Base-by-base conservation (phyloP, 805 yeast species). In the Maudiozyma saulgeensis region DNA sequence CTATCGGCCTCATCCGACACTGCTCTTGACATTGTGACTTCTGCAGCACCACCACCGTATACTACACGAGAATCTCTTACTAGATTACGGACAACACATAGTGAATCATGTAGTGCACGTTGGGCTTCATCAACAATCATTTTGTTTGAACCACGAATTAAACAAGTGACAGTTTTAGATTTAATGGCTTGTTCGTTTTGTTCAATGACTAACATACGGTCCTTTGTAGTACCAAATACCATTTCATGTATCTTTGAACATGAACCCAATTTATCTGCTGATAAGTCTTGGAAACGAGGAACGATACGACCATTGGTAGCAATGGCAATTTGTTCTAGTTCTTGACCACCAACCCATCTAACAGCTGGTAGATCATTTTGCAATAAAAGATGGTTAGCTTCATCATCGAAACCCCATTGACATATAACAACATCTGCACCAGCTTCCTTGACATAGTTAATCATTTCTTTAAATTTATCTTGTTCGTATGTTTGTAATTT, bases 11-110 rank as follows among this genome's bases (percentile, higher is more conserved):
- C 96, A 45, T 84, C 87, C 50, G 88, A 75, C 15, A 93, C 96
- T 16, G 93, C 95, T 58, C 93, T 71, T 13, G 98, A 89, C 74
- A 96, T 85, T 2, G 96, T 78, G 47, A 93, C 82, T 72, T 93
- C 99, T 37, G 98, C 95, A 21, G 99, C 96, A 57, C 99, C 99
- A 59, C 99, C 99, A 55, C 99, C 99, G 63, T 93, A 93, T n/a
- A 95, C 97, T 43, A 93, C 87, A 68, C 96, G 79, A 66, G 81
- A 84, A 68, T 95, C 98, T 61, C 83, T 80, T 46, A 95, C 84
- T 65, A 93, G 78, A 71, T 93, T 95, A 72, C 99, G 85, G 28
- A 93, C 99, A 43, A 95, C 99, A 72, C 99, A 91, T 50, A 93
- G 73, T 8, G 99, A 87, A 67, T 93, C 99, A 62, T 93, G 98